Evolutionary conservation across 345 rosid genomes (phyloP), one percentile per base, ranked within the genome.

Genomic region (Raphanus raphanistrum): DNA sequence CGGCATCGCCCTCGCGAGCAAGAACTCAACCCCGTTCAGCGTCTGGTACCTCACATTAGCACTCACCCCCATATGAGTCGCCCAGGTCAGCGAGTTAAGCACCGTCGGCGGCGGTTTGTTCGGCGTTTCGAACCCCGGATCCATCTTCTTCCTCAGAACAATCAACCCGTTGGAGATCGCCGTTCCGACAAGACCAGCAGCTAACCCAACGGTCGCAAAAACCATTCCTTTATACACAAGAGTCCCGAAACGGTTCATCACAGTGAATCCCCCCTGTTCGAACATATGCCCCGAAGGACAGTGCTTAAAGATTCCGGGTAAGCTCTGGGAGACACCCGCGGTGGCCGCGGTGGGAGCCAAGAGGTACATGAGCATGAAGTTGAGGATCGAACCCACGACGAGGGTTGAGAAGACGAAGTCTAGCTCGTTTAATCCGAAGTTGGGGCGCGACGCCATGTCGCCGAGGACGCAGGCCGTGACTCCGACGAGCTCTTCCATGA

Each of bases 401-500:
- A 96, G 86, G 0, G 99, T 96, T 0, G 99, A 96, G 82, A 96
- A 96, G 29, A 96, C 99, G 16, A 96, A 91, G 41, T 93, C 99
- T 1, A 96, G 89, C 84, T 96, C 99, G 61, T 93, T 86, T 3
- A 96, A 90, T 17, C 99, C 99, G 12, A 93, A 96, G 77, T 96
- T 93, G 0, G 99, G 98, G 2, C 99, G 98, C 16, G 98, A 88
- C 2, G 99, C 94, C 99, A 96, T 93, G 70, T 96, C 99, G 0
- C 99, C 99, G 2, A 93, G 82, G 15, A 96, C 92, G 52, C 92
- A 87, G 4, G 99, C 92, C 4, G 88, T 86, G 1, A 96, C 93
- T 2, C 99, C 99, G 0, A 96, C 99, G 3, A 91, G 71, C 76
- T 96, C 97, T 67, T 96, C 99, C 99, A 96, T 96, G 45, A 96